Percentiles rank a stretch among this genome's conserved stretches.
Evolutionary conservation across 305 asterid genomes (phyloP).

Genomic region (Rubia balearica): DNA sequence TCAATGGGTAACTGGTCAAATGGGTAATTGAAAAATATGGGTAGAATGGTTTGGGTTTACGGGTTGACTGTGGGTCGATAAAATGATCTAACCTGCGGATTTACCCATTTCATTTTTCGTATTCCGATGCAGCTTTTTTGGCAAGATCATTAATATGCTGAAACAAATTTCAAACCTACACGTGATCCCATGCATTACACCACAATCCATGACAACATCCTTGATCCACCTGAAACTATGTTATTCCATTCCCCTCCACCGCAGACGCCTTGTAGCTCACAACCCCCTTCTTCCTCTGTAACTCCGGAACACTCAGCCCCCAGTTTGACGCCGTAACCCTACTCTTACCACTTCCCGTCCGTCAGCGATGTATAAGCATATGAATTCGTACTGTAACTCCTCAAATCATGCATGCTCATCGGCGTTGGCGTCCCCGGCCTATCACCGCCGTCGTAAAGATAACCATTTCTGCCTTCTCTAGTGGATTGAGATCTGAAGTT

Average conservation of each 20-base stretch:
- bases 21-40: no score
- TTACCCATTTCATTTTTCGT: no score
- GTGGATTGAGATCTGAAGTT: slow-evolving; percentile 61
- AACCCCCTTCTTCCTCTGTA: slow-evolving; percentile 77
- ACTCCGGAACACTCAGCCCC: slow-evolving; percentile 60
- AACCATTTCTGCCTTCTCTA: slow-evolving; percentile 33
- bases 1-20: no score
- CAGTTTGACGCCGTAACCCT: slow-evolving; percentile 26
- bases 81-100: no score
- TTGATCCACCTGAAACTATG: slow-evolving; percentile 88
- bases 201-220: slow-evolving; percentile 57
- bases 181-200: no score
- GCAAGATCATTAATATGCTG: no score
- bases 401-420: slow-evolving; percentile 43
- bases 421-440: slow-evolving; percentile 18
- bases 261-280: slow-evolving; percentile 60
- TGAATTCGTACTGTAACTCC: slow-evolving; percentile 53
- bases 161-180: no score
- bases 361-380: slow-evolving; percentile 23
- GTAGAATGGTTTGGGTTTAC: no score
- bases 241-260: slow-evolving; percentile 65
- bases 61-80: no score
- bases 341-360: slow-evolving; percentile 40
- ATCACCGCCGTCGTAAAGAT: not conserved
- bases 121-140: no score